A percentile compares a stretch with the other conserved stretches of the same genome.
phyloP scores from a whole-genome alignment of 768 basidiomycete species.

The Suillus occidentalis region DNA sequence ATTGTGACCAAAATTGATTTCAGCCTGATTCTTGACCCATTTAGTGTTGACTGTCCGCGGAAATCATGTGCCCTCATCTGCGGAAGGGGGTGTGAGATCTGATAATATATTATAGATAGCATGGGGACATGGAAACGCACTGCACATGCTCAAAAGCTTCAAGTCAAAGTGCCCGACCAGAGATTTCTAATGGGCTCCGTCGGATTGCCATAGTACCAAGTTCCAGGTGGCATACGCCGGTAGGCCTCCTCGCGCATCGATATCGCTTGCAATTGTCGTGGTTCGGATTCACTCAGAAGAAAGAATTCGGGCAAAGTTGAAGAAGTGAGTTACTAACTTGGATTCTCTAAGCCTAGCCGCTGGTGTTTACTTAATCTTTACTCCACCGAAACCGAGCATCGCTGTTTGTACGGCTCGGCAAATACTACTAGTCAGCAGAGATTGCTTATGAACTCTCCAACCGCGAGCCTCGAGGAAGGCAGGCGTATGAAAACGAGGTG shows the following conservation, averaged over 20 bases:
- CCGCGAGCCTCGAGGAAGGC: conserved; percentile 4
- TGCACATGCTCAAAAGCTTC: conserved; percentile 4
- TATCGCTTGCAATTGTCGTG: background rate
- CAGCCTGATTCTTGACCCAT: conserved; percentile 26
- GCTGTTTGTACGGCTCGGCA: background rate
- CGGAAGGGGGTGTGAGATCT: conserved; percentile 26
- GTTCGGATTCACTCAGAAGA: background rate
- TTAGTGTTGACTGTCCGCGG: conserved; percentile 27
- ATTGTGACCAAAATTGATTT: conserved; percentile 24
- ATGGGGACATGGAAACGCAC: conserved; percentile 10
- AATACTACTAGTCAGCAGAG: background rate
- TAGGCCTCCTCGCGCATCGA: background rate
- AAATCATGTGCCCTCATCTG: conserved; percentile 28
- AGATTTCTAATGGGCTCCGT: background rate
- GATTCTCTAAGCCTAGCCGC: background rate
- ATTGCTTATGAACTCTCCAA: background rate
- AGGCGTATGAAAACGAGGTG: conserved; percentile 4
- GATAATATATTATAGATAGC: conserved; percentile 11
- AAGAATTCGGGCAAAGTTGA: background rate
- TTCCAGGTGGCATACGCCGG: background rate
- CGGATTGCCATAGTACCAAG: background rate
- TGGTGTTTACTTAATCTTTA: background rate
- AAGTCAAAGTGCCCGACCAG: background rate
- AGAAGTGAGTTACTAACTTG: background rate
- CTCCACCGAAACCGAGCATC: background rate